Conservation (phyloP, 2,329 filamentous ascomycete species). For the Phaeoacremonium minimum region DNA sequence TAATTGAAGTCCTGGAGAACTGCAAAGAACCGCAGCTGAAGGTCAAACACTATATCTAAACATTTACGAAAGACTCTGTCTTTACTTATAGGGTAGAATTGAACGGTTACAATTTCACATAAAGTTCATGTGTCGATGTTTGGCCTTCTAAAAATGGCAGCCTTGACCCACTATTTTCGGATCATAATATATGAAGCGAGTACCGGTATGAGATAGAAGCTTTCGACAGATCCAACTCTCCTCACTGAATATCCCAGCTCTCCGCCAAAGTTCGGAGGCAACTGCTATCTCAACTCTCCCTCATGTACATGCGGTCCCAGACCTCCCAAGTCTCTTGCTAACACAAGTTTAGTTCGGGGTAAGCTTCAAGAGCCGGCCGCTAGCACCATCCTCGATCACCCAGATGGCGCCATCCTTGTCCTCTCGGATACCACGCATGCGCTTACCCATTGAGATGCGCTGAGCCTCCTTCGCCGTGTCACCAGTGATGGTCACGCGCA, state of each 20-base stretch:
- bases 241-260: slow-evolving; percentile 6
- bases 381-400: slow-evolving; percentile 23
- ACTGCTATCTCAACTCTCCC: slow-evolving; percentile 11
- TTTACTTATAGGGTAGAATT: too few relatives aligned
- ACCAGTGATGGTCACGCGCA: slow-evolving; percentile 23
- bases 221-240: too few relatives aligned
- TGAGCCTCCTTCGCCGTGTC: slow-evolving; percentile 24
- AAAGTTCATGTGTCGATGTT: too few relatives aligned
- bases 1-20: too few relatives aligned
- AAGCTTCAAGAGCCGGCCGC: slow-evolving; percentile 24
- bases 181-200: too few relatives aligned
- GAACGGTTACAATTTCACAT: too few relatives aligned
- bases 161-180: too few relatives aligned
- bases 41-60: too few relatives aligned
- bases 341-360: slow-evolving; percentile 21
- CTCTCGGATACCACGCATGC: slow-evolving; percentile 26
- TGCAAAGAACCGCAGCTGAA: too few relatives aligned
- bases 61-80: too few relatives aligned
- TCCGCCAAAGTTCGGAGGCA: slow-evolving; percentile 4
- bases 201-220: too few relatives aligned
- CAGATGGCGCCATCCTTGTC: slow-evolving; percentile 23
- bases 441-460: slow-evolving; percentile 23
- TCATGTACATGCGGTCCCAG: slow-evolving; percentile 16
- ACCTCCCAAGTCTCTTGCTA: slow-evolving; percentile 14
- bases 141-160: too few relatives aligned